Base-by-base conservation (phyloP, 2,329 filamentous ascomycete species). In the Penicillium sp. region DNA sequence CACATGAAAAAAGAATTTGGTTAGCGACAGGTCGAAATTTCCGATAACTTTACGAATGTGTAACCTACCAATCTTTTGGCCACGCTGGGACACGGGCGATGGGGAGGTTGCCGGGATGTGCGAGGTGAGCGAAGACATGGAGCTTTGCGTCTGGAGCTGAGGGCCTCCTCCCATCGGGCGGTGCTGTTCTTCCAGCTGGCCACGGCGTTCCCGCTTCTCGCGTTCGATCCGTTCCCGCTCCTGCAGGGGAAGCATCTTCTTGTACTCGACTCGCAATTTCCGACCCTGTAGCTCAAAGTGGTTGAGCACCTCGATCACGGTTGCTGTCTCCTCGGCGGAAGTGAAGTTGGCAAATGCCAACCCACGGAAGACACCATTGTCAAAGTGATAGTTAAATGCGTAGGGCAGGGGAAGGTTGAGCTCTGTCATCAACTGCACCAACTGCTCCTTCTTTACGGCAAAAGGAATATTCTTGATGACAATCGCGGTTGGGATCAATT, bases 391-490 rank as follows among this genome's bases (percentile, higher is more conserved):
- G 81, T 99, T 99, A 82, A 99, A 99, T 13, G 94, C 94, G 72
- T 99, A 99, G 0, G 94, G 94, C 66, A 97, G 86, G 1, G 94
- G 94, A 40, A 99, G 84, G 65, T 91, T 89, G 83, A 97, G 86
- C 21, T 96, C 91, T 9, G 93, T 90, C 94, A 99, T 99, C 66
- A 97, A 84, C 62, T 88, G 86, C 35, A 96, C 91, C 40, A 99
- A 83, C 69, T 93, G 91, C 77, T 99, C 94, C 78, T 97, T 97
- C 76, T 96, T 93, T 57, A 97, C 92, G 29, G 95, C 94, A 74
- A 99, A 99, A 0, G 95, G 94, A 38, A 99, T 99, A 73, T 99
- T 99, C 81, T 99, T 99, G 78, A 99, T 97, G 58, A 99, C 94
- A 68, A 99, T 97, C 54, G 94, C 94, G 4, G 94, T 99, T 3